A percentile compares a stretch with the other conserved stretches of the same genome.
These are phyloP conservation scores for Triglochin maritima DNA, from an alignment of 106 monocot species.

Conservation along the genomic window DNA sequence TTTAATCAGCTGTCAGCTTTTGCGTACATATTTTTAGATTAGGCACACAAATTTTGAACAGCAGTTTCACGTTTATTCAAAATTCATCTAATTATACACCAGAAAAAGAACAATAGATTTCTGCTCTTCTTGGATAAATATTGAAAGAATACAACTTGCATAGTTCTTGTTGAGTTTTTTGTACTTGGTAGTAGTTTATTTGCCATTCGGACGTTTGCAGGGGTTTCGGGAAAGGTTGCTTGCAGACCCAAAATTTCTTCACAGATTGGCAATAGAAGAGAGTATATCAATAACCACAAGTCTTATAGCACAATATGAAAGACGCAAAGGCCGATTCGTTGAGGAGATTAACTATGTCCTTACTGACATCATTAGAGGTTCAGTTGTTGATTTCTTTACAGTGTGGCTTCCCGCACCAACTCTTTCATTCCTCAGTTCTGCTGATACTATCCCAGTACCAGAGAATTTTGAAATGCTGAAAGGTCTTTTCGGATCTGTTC, in stretches of 20 bases:
- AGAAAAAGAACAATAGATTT: too few relatives aligned
- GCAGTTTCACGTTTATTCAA: too few relatives aligned
- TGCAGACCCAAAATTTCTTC: slow-evolving; percentile 91
- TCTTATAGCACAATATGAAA: slow-evolving; percentile 87
- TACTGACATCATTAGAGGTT: slow-evolving; percentile 91
- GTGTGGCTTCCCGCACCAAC: slow-evolving; percentile 99
- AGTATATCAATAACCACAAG: slow-evolving; percentile 86
- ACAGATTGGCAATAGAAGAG: slow-evolving; percentile 92
- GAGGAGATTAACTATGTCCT: slow-evolving; percentile 96
- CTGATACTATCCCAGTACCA: slow-evolving; percentile 29
- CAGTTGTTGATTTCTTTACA: slow-evolving; percentile 95
- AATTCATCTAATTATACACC: too few relatives aligned
- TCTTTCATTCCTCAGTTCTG: slow-evolving; percentile 66
- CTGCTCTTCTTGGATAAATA: too few relatives aligned
- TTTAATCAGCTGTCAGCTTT: not conserved
- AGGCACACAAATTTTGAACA: too few relatives aligned
- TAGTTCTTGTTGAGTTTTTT: not conserved
- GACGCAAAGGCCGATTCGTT: slow-evolving; percentile 79
- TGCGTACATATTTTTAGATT: too few relatives aligned
- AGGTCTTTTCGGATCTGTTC: slow-evolving; percentile 66
- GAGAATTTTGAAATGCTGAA: slow-evolving; percentile 69
- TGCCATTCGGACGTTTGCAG: slow-evolving; percentile 19
- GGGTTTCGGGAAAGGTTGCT: slow-evolving; percentile 91
- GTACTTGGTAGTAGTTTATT: not conserved
- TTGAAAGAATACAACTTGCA: too few relatives aligned